A percentile compares a stretch with the other conserved stretches of the same genome.
Conservation (phyloP, 768 basidiomycete species). For the Pisolithus orientalis region DNA sequence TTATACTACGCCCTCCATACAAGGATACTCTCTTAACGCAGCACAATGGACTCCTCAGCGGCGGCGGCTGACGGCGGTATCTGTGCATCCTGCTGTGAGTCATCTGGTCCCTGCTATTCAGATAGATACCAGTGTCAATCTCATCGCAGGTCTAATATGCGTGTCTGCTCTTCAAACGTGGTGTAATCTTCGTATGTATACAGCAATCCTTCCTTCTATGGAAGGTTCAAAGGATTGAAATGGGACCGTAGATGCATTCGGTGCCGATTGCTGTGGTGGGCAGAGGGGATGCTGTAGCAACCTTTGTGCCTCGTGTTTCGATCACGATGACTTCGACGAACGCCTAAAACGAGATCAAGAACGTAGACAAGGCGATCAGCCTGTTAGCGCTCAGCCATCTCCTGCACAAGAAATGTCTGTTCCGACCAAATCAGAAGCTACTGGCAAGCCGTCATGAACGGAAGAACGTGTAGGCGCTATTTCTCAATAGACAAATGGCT, state of each 20-base stretch:
- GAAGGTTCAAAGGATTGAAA: neutral
- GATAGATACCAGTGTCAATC: neutral
- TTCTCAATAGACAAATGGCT: too few relatives aligned
- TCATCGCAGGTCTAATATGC: conserved; percentile 9
- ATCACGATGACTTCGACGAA: conserved; percentile 25
- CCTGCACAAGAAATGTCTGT: conserved; percentile 15
- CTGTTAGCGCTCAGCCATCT: conserved; percentile 17
- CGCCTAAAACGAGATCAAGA: conserved; percentile 20
- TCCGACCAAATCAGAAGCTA: neutral
- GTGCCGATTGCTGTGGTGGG: conserved; percentile 19
- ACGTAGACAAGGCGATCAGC: conserved; percentile 6
- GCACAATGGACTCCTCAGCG: conserved; percentile 13
- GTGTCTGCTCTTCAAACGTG: conserved; percentile 14
- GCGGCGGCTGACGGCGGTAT: neutral
- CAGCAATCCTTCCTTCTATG: neutral
- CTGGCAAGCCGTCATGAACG: neutral
- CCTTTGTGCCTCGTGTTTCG: conserved; percentile 23
- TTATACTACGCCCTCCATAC: too few relatives aligned
- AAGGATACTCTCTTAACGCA: neutral
- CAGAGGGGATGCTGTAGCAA: conserved; percentile 21
- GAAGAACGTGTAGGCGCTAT: neutral
- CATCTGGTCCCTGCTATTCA: neutral
- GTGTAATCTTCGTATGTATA: conserved; percentile 20
- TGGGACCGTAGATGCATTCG: conserved; percentile 13
- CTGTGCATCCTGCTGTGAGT: conserved; percentile 20